Conservation (phyloP, 306 rosid species). For the Vachellia pachyceras region DNA sequence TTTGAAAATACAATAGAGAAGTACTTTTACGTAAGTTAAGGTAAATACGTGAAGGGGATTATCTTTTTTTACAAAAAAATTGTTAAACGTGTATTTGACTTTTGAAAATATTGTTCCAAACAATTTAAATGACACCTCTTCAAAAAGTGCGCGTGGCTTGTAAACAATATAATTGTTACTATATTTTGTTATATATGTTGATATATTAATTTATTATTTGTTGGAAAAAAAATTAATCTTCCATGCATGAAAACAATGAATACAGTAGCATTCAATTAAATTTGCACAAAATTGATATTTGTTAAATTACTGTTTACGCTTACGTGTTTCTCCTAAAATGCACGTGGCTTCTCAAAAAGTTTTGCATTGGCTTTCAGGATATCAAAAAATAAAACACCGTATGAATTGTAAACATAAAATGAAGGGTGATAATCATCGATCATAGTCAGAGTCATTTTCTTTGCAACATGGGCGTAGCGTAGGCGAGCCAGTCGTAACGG, state of each 20-base stretch:
- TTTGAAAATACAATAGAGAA: no score
- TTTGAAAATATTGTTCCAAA: no score
- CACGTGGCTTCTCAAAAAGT: not conserved
- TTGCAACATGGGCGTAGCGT: not conserved
- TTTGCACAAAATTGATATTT: not conserved
- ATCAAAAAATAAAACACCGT: not conserved
- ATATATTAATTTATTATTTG: no score
- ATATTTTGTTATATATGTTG: not conserved
- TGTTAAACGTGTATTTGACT: no score
- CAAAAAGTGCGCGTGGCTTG: no score
- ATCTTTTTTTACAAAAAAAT: no score
- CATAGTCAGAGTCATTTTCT: not conserved
- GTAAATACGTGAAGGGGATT: no score
- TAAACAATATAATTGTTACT: no score
- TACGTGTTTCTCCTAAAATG: not conserved
- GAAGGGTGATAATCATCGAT: not conserved
- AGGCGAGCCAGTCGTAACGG: not conserved
- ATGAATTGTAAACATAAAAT: not conserved
- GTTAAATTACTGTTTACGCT: not conserved
- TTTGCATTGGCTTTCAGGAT: not conserved
- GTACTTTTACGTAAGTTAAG: no score
- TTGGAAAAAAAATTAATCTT: no score
- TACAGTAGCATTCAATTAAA: no score
- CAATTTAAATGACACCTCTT: no score
- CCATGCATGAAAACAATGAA: not conserved